Evolutionary conservation across 2,329 filamentous ascomycete species (phyloP), one percentile per base, ranked within the genome.

Genomic region (Penicillium sclerotigenum): DNA sequence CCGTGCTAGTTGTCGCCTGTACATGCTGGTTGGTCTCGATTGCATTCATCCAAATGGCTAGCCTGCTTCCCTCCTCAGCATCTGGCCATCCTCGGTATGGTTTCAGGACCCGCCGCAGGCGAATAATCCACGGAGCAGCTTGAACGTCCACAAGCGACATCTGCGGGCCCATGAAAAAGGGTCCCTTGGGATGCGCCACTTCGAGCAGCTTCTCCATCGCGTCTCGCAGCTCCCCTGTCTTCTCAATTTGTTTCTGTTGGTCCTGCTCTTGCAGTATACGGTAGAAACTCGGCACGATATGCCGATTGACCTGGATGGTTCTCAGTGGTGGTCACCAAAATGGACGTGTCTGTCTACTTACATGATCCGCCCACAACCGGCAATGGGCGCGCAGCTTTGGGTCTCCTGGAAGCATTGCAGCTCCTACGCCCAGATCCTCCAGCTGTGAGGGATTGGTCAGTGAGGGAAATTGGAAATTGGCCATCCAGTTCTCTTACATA

Each of bases 291-390:
- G 90, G 89, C 1, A 95, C 83, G 52, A 96, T 85, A 61, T 86
- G 81, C 31, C 87, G 82, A 69, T 94, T 91, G 68, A 92, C 85
- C 86, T 89, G 58, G n/a, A 50, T 18, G 24, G 47, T 33, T 61
- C 62, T 60, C 49, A 60, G 61, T 55, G 47, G 55, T 33, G 54
- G 55, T 28, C 34, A 29, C 24, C 7, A 22, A 18, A 47, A 16
- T 22, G 47, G 33, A 38, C 22, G 31, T 20, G 20, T 7, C 20
- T 33, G 31, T 28, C 38, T 51, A 29, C 83, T 72, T 74, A 90
- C 86, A 77, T 94, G 89, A 62, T 93, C 88, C 26, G 85, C 81
- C 91, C 91, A 96, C 10, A 94, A 75, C 41, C 91, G 84, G 56
- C 85, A 90, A 54, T 88, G 84, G 2, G 91, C 91, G 62, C 86